A percentile compares a stretch with the other conserved stretches of the same genome.
phyloP scores from a whole-genome alignment of 768 basidiomycete genomes.

The Boletus sp. region DNA sequence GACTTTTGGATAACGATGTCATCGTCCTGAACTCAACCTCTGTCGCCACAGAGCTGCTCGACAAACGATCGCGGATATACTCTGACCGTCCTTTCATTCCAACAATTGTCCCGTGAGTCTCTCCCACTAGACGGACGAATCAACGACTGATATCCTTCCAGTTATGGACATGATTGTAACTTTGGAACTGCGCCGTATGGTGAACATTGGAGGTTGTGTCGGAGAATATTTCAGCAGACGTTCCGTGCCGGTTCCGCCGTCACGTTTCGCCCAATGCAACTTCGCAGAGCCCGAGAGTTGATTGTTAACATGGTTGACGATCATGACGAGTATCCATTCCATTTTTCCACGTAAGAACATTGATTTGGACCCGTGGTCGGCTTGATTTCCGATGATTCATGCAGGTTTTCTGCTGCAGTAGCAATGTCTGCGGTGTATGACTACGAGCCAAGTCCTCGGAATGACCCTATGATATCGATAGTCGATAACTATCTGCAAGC shows the following conservation, averaged over 20 bases:
- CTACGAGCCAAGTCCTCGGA: not conserved
- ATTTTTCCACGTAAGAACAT: not conserved
- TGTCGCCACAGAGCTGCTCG: not conserved
- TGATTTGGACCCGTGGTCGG: too few species aligned
- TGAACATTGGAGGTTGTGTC: too few species aligned
- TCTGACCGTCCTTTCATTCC: not conserved
- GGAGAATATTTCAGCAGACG: too few species aligned
- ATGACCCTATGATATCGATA: not conserved
- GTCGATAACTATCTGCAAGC: not conserved
- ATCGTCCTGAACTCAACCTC: not conserved
- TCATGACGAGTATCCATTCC: not conserved
- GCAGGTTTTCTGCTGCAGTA: slow-evolving; percentile 34
- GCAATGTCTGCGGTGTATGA: slow-evolving; percentile 13
- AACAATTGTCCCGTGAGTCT: not conserved
- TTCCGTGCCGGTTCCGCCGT: too few species aligned
- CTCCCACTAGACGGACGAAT: too few species aligned
- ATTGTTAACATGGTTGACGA: not conserved
- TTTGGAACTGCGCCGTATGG: too few species aligned
- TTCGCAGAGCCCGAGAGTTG: too few species aligned
- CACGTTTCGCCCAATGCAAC: too few species aligned
- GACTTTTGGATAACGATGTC: too few species aligned
- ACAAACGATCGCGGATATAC: not conserved
- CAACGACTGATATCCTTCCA: not conserved
- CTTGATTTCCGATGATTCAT: too few species aligned
- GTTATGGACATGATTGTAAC: too few species aligned